phyloP scores from a whole-genome alignment of 2,329 filamentous ascomycete genomes.

The Xylaria sp. region DNA sequence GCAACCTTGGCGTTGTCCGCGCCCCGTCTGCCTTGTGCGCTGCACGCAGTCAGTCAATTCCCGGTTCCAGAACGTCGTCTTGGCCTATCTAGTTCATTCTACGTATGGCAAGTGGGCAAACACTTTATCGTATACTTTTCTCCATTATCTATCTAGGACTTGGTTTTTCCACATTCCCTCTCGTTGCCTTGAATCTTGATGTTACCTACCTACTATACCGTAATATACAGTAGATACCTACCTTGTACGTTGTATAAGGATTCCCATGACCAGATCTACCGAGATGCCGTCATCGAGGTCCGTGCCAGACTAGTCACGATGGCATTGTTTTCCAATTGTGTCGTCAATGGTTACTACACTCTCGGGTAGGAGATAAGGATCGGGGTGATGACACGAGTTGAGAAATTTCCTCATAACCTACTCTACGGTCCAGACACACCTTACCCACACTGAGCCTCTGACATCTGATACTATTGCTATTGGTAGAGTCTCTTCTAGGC shows the following conservation, averaged over 20 bases:
- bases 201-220: slow-evolving; percentile 3
- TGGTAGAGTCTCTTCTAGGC: slow-evolving; percentile 1
- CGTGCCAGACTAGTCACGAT: neutral
- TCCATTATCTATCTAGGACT: slow-evolving; percentile 24
- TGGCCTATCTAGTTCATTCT: slow-evolving; percentile 3
- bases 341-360: neutral
- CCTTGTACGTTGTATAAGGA: too few species aligned
- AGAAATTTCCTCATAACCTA: neutral
- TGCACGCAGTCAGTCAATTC: slow-evolving; percentile 7
- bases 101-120: slow-evolving; percentile 7
- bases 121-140: neutral
- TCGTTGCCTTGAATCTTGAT: neutral
- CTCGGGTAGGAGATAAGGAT: neutral
- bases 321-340: neutral
- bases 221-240: too few species aligned
- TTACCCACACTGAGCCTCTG: slow-evolving; percentile 11
- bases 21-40: slow-evolving; percentile 23
- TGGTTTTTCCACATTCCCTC: slow-evolving; percentile 19
- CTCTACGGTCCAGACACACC: slow-evolving; percentile 2
- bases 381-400: neutral
- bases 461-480: neutral
- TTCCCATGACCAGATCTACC: neutral
- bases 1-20: slow-evolving; percentile 11
- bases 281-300: slow-evolving; percentile 3
- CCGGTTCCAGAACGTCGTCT: neutral